Evolutionary conservation across 441 rosid genomes (phyloP).

Genomic region (Brassica balearica): DNA sequence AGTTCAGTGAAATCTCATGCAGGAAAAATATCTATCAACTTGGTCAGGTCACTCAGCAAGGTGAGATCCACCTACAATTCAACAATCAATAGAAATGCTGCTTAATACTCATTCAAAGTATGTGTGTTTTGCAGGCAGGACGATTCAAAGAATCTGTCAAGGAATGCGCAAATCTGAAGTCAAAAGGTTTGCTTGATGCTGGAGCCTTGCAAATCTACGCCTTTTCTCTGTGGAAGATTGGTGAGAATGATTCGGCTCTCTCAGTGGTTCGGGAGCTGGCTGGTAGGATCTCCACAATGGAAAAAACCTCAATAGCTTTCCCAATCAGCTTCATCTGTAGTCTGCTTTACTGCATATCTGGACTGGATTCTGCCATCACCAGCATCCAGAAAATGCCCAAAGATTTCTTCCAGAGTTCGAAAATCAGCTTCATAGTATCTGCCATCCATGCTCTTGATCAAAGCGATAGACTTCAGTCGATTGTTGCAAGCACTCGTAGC

Average conservation of each 20-base stretch:
- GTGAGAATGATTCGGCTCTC: slow-evolving; percentile 72
- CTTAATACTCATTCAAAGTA: slow-evolving; percentile 30
- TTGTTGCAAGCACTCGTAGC: slow-evolving; percentile 65
- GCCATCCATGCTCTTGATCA: slow-evolving; percentile 84
- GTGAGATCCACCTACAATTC: slow-evolving; percentile 47
- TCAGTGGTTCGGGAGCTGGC: slow-evolving; percentile 68
- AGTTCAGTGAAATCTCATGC: slow-evolving; percentile 52
- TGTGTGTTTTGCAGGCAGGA: slow-evolving; percentile 65
- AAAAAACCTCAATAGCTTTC: slow-evolving; percentile 57
- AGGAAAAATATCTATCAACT: slow-evolving; percentile 69
- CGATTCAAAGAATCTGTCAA: slow-evolving; percentile 64
- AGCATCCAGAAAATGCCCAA: slow-evolving; percentile 84
- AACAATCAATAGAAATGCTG: slow-evolving; percentile 18
- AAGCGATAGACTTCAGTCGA: slow-evolving; percentile 64
- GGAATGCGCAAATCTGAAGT: slow-evolving; percentile 73
- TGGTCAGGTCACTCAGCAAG: slow-evolving; percentile 83
- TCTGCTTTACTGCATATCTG: slow-evolving; percentile 77
- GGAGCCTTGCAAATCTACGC: slow-evolving; percentile 89
- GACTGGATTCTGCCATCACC: slow-evolving; percentile 68
- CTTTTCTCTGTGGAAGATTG: slow-evolving; percentile 82
- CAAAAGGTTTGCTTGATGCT: slow-evolving; percentile 75
- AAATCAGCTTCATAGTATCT: slow-evolving; percentile 71
- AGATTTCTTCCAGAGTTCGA: slow-evolving; percentile 68
- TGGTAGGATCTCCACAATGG: slow-evolving; percentile 64
- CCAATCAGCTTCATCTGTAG: slow-evolving; percentile 87